Base-by-base conservation (phyloP, 208 protist genomes). In the Giardia duodenalis region DNA sequence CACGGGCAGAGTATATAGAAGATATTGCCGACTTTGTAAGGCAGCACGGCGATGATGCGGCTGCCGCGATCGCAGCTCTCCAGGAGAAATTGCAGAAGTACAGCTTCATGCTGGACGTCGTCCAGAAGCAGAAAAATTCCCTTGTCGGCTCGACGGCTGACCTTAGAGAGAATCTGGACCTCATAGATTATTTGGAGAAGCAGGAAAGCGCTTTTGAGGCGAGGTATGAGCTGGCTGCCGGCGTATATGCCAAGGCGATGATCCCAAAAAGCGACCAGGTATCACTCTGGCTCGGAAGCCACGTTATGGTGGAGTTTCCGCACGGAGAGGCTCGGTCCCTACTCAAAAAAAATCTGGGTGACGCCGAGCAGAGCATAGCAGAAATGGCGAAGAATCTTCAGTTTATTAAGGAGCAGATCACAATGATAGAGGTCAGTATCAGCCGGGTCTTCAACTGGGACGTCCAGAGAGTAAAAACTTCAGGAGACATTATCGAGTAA, bases 361-460 rank as follows among this genome's bases (percentile, higher is more conserved):
- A 95, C 67, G 96, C 96, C 39, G 95, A 95, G 47, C 94, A 94
- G 92, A 97, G 97, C 93, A 91, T 98, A 47, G 92, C 92, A 19
- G 95, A 94, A n/a, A 96, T 96, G 30, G 96, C 97, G 93, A 96
- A 97, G 94, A 97, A 98, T 93, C 93, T 98, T n/a, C 95, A 96
- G 67, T 98, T 96, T 95, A 94, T 98, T 86, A 97, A 97, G 94
- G 97, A 98, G 94, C 97, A 98, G 95, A 95, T 97, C 86, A 98
- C 97, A 0, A 97, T 97, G 46, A 93, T 97, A 19, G 97, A 98
- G 94, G 97, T 98, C 86, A 98, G 96, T 93, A 98, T 97, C 2
- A 47, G 22, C 57, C 48, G 90, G 19, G 90, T 92, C 42, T 92
- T 92, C 42, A 92, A 92, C 57, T 92, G 87, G 76, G 87, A 92